Base-by-base conservation (phyloP, 768 basidiomycete species). In the Exidia glandulosa region DNA sequence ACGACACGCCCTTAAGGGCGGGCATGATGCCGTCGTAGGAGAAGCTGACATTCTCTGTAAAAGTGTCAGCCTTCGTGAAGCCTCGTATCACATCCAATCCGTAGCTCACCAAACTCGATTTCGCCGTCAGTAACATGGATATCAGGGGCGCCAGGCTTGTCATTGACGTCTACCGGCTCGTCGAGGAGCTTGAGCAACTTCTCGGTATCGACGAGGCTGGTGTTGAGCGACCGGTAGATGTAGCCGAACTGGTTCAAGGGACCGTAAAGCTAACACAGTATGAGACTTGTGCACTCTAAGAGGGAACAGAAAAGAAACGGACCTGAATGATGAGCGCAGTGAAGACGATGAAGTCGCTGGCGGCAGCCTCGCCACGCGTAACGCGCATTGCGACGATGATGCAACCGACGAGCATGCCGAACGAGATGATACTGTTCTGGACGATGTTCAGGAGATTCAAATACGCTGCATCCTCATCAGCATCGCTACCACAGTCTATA, bases 91-190 rank as follows among this genome's bases (percentile, higher is more conserved):
- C 14, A 10, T 12, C 57, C 7, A 60, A 33, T 14, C 31, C 36
- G 56, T 4, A 37, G 73, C 81, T 47, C 57, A 90, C 90, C 86
- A 69, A 98, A 96, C 68, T 90, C 91, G 67, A 97, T 88, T 69
- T 87, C 84, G 3, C 93, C 86, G 57, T 85, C 78, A 19, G 81
- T 73, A 7, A 91, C 79, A 50, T 86, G 74, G 29, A 96, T 79
- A 56, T 90, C 84, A 14, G 81, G 78, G 9, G 89, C 90, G 64
- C 83, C 79, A 7, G 86, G 86, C 67, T 81, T 81, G 71, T 95
- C 91, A 63, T 86, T 83, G 62, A 97, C 82, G 61, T 94, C 94
- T 0, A 82, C 86, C 1, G 88, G 84, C 67, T 94, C 88, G 61
- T 84, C 82, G 6, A 98, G 78, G 19, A 94, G 77, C 59, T 86